Percentiles rank a stretch among this genome's conserved stretches.
Evolutionary conservation across 495 filamentous ascomycete species (phyloP).

Genomic region (Penicillium lividum): DNA sequence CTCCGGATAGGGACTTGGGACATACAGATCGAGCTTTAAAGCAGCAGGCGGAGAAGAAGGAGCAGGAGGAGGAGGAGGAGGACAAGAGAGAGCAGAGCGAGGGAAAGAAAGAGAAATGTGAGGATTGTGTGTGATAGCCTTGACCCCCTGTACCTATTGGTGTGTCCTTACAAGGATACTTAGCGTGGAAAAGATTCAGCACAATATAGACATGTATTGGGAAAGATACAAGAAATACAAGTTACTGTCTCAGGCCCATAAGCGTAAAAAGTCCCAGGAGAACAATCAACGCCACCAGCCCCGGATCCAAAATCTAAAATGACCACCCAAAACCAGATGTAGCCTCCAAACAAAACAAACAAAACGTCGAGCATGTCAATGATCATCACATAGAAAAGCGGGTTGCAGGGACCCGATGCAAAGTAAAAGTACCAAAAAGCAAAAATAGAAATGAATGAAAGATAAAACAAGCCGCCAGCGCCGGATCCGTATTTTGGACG

Average conservation of each 20-base stretch:
- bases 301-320: conserved; percentile 21
- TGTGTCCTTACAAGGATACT: not conserved
- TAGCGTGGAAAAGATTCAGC: not conserved
- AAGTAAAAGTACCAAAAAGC: conserved; percentile 8
- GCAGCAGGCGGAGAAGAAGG: conserved; percentile 17
- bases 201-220: conserved; percentile 11
- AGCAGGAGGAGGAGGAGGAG: conserved; percentile 12
- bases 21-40: conserved; percentile 69
- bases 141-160: not conserved
- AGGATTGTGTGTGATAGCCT: conserved; percentile 43
- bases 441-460: not conserved
- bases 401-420: conserved; percentile 21
- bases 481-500: conserved; percentile 2
- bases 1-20: conserved; percentile 74
- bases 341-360: conserved; percentile 14
- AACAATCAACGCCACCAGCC: conserved; percentile 26
- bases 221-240: conserved; percentile 7
- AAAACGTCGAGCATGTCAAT: conserved; percentile 23
- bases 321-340: conserved; percentile 22
- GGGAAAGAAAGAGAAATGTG: conserved; percentile 34
- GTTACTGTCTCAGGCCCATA: not conserved
- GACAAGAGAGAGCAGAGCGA: conserved; percentile 7
- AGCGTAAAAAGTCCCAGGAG: conserved; percentile 4
- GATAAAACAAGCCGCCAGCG: conserved; percentile 7
- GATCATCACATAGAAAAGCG: conserved; percentile 22